Conservation (phyloP, 176 grass and related monocot species). For the Elaeis guineensis region DNA sequence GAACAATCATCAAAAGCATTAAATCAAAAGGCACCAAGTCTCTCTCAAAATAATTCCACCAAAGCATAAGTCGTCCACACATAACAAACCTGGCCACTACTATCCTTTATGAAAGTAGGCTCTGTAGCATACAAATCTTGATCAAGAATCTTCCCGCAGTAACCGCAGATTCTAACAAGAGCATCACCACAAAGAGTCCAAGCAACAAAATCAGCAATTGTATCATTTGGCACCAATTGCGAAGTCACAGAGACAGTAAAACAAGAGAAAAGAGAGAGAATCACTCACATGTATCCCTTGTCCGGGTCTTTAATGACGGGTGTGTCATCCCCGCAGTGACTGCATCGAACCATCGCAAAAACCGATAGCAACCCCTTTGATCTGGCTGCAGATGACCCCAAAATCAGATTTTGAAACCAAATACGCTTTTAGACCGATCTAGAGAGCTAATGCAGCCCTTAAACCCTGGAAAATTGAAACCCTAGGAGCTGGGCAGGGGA, state of each 20-base stretch:
- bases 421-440: no score
- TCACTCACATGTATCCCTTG: constrained; percentile 43
- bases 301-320: constrained; percentile 40
- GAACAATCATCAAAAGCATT: no score
- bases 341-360: constrained; percentile 44
- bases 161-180: constrained; percentile 45
- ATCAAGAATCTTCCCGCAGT: constrained; percentile 72
- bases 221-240: background rate
- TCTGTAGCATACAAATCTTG: constrained; percentile 37
- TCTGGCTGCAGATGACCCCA: background rate
- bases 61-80: background rate
- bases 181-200: constrained; percentile 23
- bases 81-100: constrained; percentile 37
- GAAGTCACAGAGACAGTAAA: background rate
- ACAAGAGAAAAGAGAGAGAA: constrained; percentile 2
- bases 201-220: background rate
- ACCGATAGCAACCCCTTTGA: background rate
- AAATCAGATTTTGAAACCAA: background rate
- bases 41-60: background rate
- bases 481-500: no score
- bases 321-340: constrained; percentile 45
- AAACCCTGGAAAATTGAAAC: no score
- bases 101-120: constrained; percentile 38
- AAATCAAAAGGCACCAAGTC: no score
- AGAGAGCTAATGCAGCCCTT: no score